phyloP scores from a whole-genome alignment of 805 yeast species.

The Cyberlindnera amylophila region DNA sequence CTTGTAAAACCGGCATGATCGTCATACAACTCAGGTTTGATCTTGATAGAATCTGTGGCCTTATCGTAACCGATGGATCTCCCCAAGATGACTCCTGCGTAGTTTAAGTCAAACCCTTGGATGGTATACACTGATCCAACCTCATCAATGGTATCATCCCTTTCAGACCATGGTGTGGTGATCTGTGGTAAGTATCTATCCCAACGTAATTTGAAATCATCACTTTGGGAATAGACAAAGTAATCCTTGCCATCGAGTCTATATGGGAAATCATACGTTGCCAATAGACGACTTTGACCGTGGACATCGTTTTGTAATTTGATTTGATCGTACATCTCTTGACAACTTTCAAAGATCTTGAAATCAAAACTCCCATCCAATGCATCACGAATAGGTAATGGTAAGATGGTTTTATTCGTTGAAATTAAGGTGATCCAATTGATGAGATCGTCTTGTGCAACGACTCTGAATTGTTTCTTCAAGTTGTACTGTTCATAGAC shows the following conservation, averaged over 20 bases:
- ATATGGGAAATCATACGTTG: constrained; percentile 46
- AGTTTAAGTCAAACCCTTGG: constrained; percentile 46
- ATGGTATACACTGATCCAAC: constrained; percentile 47
- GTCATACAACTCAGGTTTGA: constrained; percentile 38
- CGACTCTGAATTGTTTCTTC: constrained; percentile 40
- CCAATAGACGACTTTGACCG: constrained; percentile 41
- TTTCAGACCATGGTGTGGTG: constrained; percentile 42
- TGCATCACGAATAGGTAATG: constrained; percentile 29
- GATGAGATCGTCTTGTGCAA: constrained; percentile 35
- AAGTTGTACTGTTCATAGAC: constrained; percentile 25
- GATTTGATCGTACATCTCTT: constrained; percentile 37
- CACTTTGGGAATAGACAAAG: constrained; percentile 41
- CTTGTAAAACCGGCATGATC: constrained; percentile 44
- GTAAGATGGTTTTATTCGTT: constrained; percentile 31
- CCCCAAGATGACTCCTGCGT: constrained; percentile 44
- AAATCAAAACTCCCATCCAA: constrained; percentile 27
- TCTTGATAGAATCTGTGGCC: constrained; percentile 30
- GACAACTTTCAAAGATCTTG: constrained; percentile 39
- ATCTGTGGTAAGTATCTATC: constrained; percentile 41
- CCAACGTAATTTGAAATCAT: constrained; percentile 40
- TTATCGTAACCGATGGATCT: constrained; percentile 39
- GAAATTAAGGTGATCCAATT: constrained; percentile 39
- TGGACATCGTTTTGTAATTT: constrained; percentile 27
- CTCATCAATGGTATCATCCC: constrained; percentile 42
- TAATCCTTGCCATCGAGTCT: constrained; percentile 42